These are phyloP conservation scores for Aspergillus pseudonomiae DNA, from an alignment of 2,329 filamentous ascomycete species.

Conservation along the genomic window DNA sequence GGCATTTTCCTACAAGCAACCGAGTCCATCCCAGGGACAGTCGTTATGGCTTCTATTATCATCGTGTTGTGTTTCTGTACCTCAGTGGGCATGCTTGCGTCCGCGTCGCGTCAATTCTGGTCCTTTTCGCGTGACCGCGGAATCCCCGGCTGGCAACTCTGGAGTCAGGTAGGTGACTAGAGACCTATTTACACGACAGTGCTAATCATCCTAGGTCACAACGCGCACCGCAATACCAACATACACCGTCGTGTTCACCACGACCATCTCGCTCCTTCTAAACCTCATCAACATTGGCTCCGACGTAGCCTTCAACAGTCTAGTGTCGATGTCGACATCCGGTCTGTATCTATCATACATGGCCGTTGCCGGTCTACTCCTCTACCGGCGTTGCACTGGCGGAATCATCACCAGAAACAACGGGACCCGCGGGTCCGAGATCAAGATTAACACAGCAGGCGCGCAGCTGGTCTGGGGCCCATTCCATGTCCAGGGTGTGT, in stretches of 20 bases:
- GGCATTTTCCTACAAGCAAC: constrained; percentile 37
- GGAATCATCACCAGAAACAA: constrained; percentile 22
- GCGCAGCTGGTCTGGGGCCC: constrained; percentile 34
- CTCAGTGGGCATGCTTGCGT: constrained; percentile 41
- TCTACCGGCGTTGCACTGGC: constrained; percentile 31
- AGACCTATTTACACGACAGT: not conserved
- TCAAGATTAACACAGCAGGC: constrained; percentile 28
- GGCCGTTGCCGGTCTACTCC: constrained; percentile 29
- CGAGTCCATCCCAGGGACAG: constrained; percentile 27
- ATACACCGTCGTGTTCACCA: constrained; percentile 30
- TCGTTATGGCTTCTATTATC: constrained; percentile 31
- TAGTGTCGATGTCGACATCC: constrained; percentile 38
- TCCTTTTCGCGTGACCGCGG: constrained; percentile 32
- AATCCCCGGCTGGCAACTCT: constrained; percentile 31
- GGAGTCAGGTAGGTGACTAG: constrained; percentile 28
- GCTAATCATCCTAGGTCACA: constrained; percentile 21
- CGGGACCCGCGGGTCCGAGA: not conserved
- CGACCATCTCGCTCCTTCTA: constrained; percentile 31
- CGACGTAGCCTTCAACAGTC: constrained; percentile 34
- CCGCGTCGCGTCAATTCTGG: constrained; percentile 48
- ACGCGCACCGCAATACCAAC: constrained; percentile 29
- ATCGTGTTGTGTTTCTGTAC: constrained; percentile 34
- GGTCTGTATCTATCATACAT: constrained; percentile 37
- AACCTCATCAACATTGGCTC: constrained; percentile 40
- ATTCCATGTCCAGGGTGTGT: constrained; percentile 30